These are phyloP conservation scores for Thermomyces lanuginosus DNA, from an alignment of 2,329 filamentous ascomycete genomes.

Conservation along the genomic window DNA sequence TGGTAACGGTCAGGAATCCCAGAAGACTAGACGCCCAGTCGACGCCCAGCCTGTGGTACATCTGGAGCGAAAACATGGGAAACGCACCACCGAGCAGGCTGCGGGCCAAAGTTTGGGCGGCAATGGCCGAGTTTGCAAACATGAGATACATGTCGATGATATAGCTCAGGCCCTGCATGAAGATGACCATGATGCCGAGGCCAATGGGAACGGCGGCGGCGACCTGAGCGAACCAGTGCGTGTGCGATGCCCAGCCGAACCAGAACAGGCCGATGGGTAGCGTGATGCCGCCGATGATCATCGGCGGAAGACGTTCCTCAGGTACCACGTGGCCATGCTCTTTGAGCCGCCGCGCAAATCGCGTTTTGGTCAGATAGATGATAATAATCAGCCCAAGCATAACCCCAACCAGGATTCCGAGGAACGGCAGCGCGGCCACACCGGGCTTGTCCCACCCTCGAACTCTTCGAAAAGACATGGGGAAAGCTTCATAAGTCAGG, in stretches of 20 bases:
- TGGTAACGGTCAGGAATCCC: slow-evolving; percentile 22
- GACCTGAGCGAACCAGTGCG: slow-evolving; percentile 30
- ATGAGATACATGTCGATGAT: slow-evolving; percentile 27
- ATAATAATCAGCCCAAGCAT: slow-evolving; percentile 15
- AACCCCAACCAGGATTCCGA: slow-evolving; percentile 32
- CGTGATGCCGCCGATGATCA: slow-evolving; percentile 29
- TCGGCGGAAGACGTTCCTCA: slow-evolving; percentile 31
- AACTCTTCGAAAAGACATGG: slow-evolving; percentile 23
- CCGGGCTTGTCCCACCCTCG: slow-evolving; percentile 26
- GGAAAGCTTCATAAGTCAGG: slow-evolving; percentile 20
- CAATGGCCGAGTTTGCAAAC: slow-evolving; percentile 25
- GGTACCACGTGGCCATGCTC: slow-evolving; percentile 14
- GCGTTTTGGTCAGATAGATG: slow-evolving; percentile 16
- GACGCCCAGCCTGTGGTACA: slow-evolving; percentile 24
- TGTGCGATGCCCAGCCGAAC: slow-evolving; percentile 34
- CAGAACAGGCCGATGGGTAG: slow-evolving; percentile 34
- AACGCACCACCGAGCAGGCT: slow-evolving; percentile 20
- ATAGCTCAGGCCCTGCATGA: slow-evolving; percentile 29
- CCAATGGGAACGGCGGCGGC: slow-evolving; percentile 30
- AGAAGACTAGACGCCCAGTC: slow-evolving; percentile 25
- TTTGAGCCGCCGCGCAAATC: slow-evolving; percentile 12
- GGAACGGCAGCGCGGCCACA: slow-evolving; percentile 30
- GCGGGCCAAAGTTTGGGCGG: slow-evolving; percentile 22
- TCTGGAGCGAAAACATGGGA: slow-evolving; percentile 21
- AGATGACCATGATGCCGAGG: slow-evolving; percentile 27